Evolutionary conservation across 1,284 basidiomycete species (phyloP), one percentile per base, ranked within the genome.

Genomic region (Testicularia cyperi): DNA sequence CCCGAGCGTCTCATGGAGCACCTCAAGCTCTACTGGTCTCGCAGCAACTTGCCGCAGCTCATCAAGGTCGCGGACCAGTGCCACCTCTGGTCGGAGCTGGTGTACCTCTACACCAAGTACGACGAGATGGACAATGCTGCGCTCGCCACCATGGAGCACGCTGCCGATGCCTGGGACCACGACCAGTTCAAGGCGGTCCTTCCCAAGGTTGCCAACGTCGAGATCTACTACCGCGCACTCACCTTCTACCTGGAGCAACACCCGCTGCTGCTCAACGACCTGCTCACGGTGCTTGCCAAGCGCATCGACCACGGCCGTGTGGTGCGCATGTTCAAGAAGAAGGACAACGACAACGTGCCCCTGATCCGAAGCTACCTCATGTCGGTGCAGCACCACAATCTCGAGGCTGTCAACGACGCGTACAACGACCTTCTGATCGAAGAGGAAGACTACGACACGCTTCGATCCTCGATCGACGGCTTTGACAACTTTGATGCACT

Each of bases 1-100:
- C 94, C 95, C 1, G 88, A 89, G 70, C 92, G 91, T 86, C 87
- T 99, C 54, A 96, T 98, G 94, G 95, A 98, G 77, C 92, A 98
- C 80, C 83, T 99, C 61, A 97, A 94, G 79, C 83, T 97, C 35
- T 98, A 96, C 80, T 94, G 95, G 71, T 88, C 91, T 36, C 88
- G 95, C 48, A 92, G 94, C 82, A 98, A 97, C 79, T 92, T 97
- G 66, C 86, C 88, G 37, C 87, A 88, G 83, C 91, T 96, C 72
- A 92, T 98, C 81, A 88, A 87, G 79, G 90, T 90, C 10, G 84
- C 91, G 6, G 91, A 97, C 79, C 88, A 88, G 72, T 91, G 90
- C n/a, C 94, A 98, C 69, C 85, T 98, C 44, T 98, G 95, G 94
- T 65, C 91, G n/a, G 95, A 98, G 77, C 84, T 97, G 15, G 94